Base-by-base conservation (phyloP, 2,329 filamentous ascomycete species). In the Botrytis medusae region DNA sequence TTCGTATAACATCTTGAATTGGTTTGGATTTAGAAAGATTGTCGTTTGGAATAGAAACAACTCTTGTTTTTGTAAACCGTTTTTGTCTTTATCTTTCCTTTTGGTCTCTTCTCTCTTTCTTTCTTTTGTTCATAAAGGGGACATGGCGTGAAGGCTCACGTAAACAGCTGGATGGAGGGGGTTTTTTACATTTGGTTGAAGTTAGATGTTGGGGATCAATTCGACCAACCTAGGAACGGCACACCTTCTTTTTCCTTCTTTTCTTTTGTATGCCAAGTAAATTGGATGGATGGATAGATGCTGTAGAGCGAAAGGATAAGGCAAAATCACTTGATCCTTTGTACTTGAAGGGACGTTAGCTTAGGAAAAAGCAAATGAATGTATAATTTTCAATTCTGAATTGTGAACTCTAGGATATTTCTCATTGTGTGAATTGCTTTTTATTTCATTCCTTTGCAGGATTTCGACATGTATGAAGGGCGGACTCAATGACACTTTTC, bases 91-190 rank as follows among this genome's bases (percentile, higher is more conserved):
- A n/a, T 57, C 12, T 68, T 48, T 60, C 44, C 40, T 37, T 40
- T 60, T 40, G 25, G 29, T 68, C 40, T 20, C 37, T 29, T 71
- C 54, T 32, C 12, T 69, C n/a, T 42, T 63, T 20, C 46, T 48
- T 54, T 63, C 48, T 32, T 69, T 54, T 63, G 22, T 59, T 18
- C 40, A 69, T 51, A 61, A 63, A 54, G 63, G n/a, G 16, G 25
- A 51, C 20, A 68, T 72, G 48, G 61, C 64, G 62, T 22, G 34
- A 48, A 48, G 48, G 34, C 44, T n/a, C 16, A 32, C 40, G 51
- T 67, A 32, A 22, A 34, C 20, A 29, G 48, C 32, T 57, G 48
- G 69, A 59, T 37, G 37, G 42, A 42, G 29, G 51, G 64, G 29
- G n/a, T 7, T 34, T 25, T 25, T 6, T 40, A 18, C 32, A n/a